A percentile compares a stretch with the other conserved stretches of the same genome.
Conservation (phyloP, 148 eudicot genomes). For the Selenicereus undatus region DNA sequence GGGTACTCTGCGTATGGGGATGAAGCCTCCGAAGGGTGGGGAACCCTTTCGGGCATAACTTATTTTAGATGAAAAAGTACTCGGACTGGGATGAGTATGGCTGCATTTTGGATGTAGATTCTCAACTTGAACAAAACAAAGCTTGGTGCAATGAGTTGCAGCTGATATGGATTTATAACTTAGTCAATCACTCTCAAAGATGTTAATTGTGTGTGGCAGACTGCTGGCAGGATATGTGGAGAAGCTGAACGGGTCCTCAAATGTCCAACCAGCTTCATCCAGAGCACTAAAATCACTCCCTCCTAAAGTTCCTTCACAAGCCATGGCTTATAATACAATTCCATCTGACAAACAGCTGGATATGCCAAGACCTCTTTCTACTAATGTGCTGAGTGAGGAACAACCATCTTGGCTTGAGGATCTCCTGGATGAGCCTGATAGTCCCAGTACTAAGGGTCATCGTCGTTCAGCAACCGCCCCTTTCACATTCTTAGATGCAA, state of each 20-base stretch:
- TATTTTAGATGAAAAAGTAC: not conserved
- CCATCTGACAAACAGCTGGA: slow-evolving; percentile 19
- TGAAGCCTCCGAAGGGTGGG: not conserved
- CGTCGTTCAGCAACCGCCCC: slow-evolving; percentile 72
- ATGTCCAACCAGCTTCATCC: slow-evolving; percentile 16
- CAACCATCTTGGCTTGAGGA: slow-evolving; percentile 87
- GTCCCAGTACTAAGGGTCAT: slow-evolving; percentile 41
- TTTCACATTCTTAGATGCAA: slow-evolving; percentile 39
- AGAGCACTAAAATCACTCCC: slow-evolving; percentile 23
- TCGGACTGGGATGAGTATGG: not conserved
- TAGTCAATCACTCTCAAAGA: not conserved
- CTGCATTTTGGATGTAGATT: not conserved
- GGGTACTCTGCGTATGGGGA: too few species aligned
- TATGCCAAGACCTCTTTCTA: slow-evolving; percentile 44
- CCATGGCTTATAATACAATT: slow-evolving; percentile 4
- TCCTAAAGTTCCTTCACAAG: slow-evolving; percentile 25
- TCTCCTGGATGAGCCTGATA: slow-evolving; percentile 67
- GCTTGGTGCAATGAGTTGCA: not conserved
- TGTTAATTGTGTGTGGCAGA: slow-evolving; percentile 5
- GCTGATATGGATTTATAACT: not conserved
- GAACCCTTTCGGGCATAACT: not conserved
- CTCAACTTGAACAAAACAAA: not conserved
- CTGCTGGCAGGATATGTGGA: slow-evolving; percentile 24
- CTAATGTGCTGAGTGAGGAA: slow-evolving; percentile 44
- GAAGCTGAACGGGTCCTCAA: slow-evolving; percentile 21